phyloP scores from a whole-genome alignment of 148 eudicot genomes.

The Bassia scoparia region DNA sequence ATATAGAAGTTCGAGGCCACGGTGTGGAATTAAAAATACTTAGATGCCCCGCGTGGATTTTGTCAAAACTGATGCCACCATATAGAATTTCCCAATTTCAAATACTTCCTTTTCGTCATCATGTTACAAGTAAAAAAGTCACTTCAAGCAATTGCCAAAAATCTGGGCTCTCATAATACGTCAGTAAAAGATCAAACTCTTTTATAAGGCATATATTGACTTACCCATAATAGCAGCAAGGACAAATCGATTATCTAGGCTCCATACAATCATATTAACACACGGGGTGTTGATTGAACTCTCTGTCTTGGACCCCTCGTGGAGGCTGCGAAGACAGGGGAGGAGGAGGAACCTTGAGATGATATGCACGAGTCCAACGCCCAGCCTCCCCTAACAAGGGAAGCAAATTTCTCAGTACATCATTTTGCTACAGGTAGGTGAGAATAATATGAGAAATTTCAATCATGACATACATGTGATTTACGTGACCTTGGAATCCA shows the following conservation, averaged over 20 bases:
- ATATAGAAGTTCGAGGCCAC: too few relatives aligned
- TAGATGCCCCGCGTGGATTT: too few relatives aligned
- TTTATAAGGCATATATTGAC: constrained; percentile 22
- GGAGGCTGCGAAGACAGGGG: constrained; percentile 85
- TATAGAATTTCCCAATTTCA: too few relatives aligned
- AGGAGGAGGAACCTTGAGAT: constrained; percentile 94
- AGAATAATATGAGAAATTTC: neutral
- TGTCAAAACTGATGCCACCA: too few relatives aligned
- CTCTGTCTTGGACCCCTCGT: constrained; percentile 91
- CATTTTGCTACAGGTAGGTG: neutral
- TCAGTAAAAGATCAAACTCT: neutral
- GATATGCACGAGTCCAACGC: constrained; percentile 83
- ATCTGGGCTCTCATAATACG: neutral
- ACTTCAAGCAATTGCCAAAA: neutral
- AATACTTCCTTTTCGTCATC: too few relatives aligned
- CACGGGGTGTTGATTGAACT: constrained; percentile 84
- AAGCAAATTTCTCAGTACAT: constrained; percentile 5
- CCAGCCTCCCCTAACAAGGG: constrained; percentile 65
- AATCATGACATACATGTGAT: constrained; percentile 68
- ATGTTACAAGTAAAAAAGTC: neutral
- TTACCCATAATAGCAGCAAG: constrained; percentile 98
- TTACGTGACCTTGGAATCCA: constrained; percentile 96
- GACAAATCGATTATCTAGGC: constrained; percentile 93
- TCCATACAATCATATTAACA: constrained; percentile 96
- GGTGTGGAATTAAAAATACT: too few relatives aligned